phyloP scores from a whole-genome alignment of 495 filamentous ascomycete genomes.

The Lasiosphaeriaceae sp. region DNA sequence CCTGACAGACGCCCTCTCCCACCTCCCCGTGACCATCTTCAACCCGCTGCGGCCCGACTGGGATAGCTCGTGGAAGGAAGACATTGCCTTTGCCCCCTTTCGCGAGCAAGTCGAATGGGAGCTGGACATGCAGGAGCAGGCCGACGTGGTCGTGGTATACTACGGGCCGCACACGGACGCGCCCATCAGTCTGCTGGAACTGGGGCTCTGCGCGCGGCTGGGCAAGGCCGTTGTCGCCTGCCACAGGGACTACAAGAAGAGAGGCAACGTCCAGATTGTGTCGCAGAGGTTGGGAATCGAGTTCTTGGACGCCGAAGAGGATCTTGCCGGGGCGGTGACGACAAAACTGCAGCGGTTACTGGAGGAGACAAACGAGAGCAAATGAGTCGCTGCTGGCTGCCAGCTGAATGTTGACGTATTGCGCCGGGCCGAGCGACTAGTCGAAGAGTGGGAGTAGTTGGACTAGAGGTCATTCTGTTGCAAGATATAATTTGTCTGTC shows the following conservation, averaged over 20 bases:
- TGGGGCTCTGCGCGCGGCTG: slow-evolving; percentile 41
- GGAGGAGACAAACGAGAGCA: neutral
- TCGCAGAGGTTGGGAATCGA: slow-evolving; percentile 41
- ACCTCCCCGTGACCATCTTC: slow-evolving; percentile 51
- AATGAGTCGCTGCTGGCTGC: neutral
- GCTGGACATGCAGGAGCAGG: slow-evolving; percentile 48
- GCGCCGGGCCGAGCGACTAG: too few species aligned
- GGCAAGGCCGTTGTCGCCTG: slow-evolving; percentile 51
- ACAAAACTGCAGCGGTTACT: neutral
- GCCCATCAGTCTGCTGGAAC: slow-evolving; percentile 25
- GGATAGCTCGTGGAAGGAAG: slow-evolving; percentile 49
- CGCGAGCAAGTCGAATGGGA: slow-evolving; percentile 57
- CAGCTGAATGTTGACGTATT: too few species aligned
- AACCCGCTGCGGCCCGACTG: slow-evolving; percentile 55
- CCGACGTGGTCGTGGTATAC: slow-evolving; percentile 52
- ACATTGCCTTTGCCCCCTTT: slow-evolving; percentile 41
- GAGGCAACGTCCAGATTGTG: slow-evolving; percentile 54
- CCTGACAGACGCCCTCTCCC: slow-evolving; percentile 29
- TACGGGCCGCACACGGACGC: slow-evolving; percentile 41
- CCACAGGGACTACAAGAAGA: slow-evolving; percentile 49
- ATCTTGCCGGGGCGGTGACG: slow-evolving; percentile 4
- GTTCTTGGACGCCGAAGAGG: slow-evolving; percentile 30
- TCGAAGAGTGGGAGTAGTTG: too few species aligned
- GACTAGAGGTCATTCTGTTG: too few species aligned
- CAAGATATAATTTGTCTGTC: too few species aligned